These are phyloP conservation scores for Saccharomycopsis selenospora DNA, from an alignment of 805 yeast species.

Conservation along the genomic window DNA sequence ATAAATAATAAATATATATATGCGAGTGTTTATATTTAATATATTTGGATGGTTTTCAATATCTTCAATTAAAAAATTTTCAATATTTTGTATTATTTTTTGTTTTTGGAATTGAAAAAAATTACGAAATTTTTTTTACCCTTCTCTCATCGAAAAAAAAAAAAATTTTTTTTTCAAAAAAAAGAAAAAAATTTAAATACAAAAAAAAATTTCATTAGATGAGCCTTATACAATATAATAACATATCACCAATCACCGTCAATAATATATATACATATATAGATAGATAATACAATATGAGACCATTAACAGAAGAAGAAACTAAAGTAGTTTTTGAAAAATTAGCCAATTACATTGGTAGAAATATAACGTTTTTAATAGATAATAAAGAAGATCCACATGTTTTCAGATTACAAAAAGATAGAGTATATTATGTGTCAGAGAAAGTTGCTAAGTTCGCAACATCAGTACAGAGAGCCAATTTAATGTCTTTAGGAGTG, in stretches of 20 bases:
- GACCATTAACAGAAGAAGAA: constrained; percentile 94
- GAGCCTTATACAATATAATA: too few relatives aligned
- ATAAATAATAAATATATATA: not conserved
- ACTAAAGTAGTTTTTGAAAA: constrained; percentile 94
- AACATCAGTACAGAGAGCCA: constrained; percentile 81
- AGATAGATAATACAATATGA: constrained; percentile 41
- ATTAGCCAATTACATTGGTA: constrained; percentile 93
- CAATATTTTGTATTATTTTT: not conserved
- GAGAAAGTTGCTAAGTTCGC: constrained; percentile 81
- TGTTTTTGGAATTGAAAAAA: too few relatives aligned
- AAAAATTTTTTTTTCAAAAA: not conserved
- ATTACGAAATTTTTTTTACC: not conserved
- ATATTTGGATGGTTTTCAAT: not conserved
- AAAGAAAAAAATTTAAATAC: not conserved
- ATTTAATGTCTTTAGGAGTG: constrained; percentile 86
- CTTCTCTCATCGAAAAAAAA: constrained; percentile 3
- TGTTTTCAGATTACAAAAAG: constrained; percentile 93
- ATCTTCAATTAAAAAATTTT: not conserved
- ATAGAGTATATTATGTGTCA: constrained; percentile 88
- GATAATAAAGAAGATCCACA: constrained; percentile 81
- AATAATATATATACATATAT: not conserved
- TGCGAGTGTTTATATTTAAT: not conserved
- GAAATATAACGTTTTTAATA: constrained; percentile 82
- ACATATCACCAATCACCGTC: not conserved
- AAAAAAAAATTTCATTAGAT: not conserved